A percentile compares a stretch with the other conserved stretches of the same genome.
These are phyloP conservation scores for Raffaelea arxii DNA, from an alignment of 2,329 filamentous ascomycete genomes.

Conservation along the genomic window DNA sequence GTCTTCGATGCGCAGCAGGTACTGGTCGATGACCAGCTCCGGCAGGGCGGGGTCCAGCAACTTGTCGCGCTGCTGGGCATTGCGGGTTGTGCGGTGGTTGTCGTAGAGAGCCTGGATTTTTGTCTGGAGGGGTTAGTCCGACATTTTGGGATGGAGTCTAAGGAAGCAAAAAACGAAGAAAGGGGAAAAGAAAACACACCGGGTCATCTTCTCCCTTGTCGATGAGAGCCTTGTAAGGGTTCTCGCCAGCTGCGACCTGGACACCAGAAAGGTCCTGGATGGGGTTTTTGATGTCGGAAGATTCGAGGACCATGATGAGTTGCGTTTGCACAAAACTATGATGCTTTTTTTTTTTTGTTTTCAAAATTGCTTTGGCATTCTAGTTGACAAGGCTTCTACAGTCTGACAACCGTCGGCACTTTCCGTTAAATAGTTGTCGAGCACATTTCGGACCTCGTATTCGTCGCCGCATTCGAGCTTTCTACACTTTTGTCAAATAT, in stretches of 20 bases:
- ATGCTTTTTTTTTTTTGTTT: neutral
- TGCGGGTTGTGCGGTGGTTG: constrained; percentile 64
- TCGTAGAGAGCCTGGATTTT: constrained; percentile 65
- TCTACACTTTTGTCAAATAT: too few relatives aligned
- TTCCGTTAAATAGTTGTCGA: too few relatives aligned
- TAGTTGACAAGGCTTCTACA: too few relatives aligned
- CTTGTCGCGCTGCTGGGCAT: constrained; percentile 63
- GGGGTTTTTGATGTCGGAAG: constrained; percentile 36
- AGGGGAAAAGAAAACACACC: constrained; percentile 33
- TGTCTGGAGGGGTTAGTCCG: constrained; percentile 28
- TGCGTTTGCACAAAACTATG: neutral
- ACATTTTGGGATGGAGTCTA: too few relatives aligned
- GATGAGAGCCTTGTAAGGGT: constrained; percentile 70
- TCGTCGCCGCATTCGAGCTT: too few relatives aligned
- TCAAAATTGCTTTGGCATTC: neutral
- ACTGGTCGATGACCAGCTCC: constrained; percentile 66
- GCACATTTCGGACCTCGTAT: too few relatives aligned
- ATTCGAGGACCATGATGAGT: too few relatives aligned
- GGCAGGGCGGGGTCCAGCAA: constrained; percentile 60
- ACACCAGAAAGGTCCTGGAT: constrained; percentile 46
- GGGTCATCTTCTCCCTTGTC: constrained; percentile 54
- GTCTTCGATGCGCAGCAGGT: constrained; percentile 60
- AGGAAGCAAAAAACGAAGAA: neutral
- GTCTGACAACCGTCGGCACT: too few relatives aligned
- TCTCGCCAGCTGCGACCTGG: constrained; percentile 43